Evolutionary conservation across 75 land plant species (phyloP).

Genomic region (Sequoiadendron giganteum): DNA sequence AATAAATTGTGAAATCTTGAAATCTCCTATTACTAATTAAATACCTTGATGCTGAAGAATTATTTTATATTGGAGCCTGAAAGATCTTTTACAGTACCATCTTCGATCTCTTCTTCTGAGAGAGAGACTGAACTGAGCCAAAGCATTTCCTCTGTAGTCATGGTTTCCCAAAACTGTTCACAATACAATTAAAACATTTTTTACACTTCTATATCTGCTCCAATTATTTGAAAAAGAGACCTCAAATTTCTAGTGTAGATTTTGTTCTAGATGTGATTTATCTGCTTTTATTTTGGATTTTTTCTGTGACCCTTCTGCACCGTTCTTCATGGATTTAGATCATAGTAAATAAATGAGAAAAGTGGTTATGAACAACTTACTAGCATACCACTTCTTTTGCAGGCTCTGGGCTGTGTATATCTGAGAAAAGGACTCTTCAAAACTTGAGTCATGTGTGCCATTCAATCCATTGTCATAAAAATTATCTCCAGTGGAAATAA

Average conservation of each 20-base stretch:
- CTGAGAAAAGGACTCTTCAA: conserved; percentile 31
- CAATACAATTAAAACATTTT: neutral
- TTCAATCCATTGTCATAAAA: conserved; percentile 46
- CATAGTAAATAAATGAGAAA: neutral
- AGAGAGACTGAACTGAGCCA: conserved; percentile 23
- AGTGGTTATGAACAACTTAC: conserved; percentile 9
- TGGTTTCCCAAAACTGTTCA: conserved; percentile 41
- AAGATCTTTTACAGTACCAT: conserved; percentile 36
- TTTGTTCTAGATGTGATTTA: too few relatives aligned
- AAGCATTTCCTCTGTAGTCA: conserved; percentile 44
- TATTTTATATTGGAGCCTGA: conserved; percentile 15
- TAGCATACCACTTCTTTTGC: conserved; percentile 41
- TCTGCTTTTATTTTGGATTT: neutral
- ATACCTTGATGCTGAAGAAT: conserved; percentile 3
- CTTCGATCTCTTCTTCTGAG: conserved; percentile 25
- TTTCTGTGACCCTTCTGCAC: neutral
- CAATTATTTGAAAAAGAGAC: too few relatives aligned
- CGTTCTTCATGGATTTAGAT: too few relatives aligned
- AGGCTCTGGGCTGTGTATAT: conserved; percentile 52
- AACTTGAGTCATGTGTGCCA: conserved; percentile 34
- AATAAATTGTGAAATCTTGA: neutral
- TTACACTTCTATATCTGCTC: too few relatives aligned
- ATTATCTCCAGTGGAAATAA: conserved; percentile 46
- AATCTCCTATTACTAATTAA: neutral
- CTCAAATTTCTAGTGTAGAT: too few relatives aligned